Conservation (phyloP, 192 early-diverging fungal species). For the Haplosporangium gracile region DNA sequence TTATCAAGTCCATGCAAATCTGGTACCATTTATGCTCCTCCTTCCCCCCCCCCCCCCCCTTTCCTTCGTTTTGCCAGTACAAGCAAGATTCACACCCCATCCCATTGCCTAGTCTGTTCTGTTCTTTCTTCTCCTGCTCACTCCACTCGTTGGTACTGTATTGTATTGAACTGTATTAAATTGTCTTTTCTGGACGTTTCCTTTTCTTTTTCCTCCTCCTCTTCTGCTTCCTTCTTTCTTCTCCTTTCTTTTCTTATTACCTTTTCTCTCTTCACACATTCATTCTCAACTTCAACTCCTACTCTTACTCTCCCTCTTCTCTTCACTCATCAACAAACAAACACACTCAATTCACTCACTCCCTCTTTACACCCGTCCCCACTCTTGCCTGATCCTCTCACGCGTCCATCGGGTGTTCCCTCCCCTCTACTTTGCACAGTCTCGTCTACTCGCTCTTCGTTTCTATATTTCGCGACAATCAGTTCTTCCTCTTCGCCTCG, state of each 20-base stretch:
- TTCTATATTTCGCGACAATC: neutral
- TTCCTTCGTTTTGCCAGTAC: neutral
- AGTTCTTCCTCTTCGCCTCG: neutral
- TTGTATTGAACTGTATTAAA: neutral
- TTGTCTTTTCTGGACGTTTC: neutral
- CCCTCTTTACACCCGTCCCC: neutral
- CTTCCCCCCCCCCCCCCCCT: neutral
- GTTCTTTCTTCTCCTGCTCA: neutral
- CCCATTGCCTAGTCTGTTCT: neutral
- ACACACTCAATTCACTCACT: neutral
- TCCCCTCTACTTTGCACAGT: too few relatives aligned
- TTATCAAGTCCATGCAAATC: neutral
- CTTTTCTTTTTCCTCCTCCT: neutral
- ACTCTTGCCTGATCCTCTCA: neutral
- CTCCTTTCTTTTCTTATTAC: neutral
- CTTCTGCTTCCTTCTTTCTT: neutral
- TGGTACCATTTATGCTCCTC: neutral
- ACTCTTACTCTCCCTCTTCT: too few relatives aligned
- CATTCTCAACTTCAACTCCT: constrained; percentile 2
- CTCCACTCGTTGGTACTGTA: neutral
- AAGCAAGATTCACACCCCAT: neutral
- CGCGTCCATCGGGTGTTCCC: neutral
- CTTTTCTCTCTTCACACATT: neutral
- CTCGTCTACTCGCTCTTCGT: neutral
- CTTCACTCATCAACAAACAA: constrained; percentile 2